Percentiles rank a stretch among this genome's conserved stretches.
Conservation (phyloP, 2,329 filamentous ascomycete genomes). For the Colletotrichum australisinense region DNA sequence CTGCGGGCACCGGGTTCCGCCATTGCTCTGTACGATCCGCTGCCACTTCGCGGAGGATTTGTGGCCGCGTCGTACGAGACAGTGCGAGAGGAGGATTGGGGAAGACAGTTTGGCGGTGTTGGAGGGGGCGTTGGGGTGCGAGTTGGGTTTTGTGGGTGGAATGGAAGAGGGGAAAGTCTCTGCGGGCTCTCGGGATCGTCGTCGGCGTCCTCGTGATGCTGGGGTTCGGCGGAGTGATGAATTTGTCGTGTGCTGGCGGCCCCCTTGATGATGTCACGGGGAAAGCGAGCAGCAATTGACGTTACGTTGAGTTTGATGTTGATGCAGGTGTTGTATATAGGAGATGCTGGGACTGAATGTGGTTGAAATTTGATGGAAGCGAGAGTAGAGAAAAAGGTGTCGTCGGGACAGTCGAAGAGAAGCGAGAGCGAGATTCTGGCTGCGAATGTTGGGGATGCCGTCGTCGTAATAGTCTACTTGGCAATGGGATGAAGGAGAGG, state of each 20-base stretch:
- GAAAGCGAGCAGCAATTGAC: constrained; percentile 5
- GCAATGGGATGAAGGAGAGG: constrained; percentile 34
- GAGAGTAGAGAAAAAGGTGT: constrained; percentile 27
- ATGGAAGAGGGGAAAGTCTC: not conserved
- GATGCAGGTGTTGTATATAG: constrained; percentile 3
- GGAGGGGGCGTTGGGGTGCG: constrained; percentile 44
- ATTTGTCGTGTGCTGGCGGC: constrained; percentile 11
- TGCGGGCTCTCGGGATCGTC: constrained; percentile 28
- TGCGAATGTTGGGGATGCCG: constrained; percentile 31
- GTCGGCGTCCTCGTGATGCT: constrained; percentile 24
- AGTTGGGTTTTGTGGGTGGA: constrained; percentile 40
- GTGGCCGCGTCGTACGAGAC: constrained; percentile 91
- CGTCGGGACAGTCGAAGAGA: constrained; percentile 23
- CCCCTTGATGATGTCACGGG: constrained; percentile 36
- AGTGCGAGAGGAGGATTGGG: constrained; percentile 86
- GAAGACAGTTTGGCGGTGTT: constrained; percentile 98
- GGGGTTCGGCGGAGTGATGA: constrained; percentile 10
- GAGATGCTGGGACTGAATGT: constrained; percentile 7
- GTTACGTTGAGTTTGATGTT: constrained; percentile 2
- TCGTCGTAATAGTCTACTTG: constrained; percentile 35
- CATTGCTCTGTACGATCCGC: constrained; percentile 68
- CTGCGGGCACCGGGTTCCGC: constrained; percentile 78
- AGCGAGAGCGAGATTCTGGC: constrained; percentile 5
- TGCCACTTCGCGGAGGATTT: constrained; percentile 74
- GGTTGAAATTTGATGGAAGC: constrained; percentile 26